phyloP scores from a whole-genome alignment of 139 green algal species.

The Chlamydomonas schloesseri region DNA sequence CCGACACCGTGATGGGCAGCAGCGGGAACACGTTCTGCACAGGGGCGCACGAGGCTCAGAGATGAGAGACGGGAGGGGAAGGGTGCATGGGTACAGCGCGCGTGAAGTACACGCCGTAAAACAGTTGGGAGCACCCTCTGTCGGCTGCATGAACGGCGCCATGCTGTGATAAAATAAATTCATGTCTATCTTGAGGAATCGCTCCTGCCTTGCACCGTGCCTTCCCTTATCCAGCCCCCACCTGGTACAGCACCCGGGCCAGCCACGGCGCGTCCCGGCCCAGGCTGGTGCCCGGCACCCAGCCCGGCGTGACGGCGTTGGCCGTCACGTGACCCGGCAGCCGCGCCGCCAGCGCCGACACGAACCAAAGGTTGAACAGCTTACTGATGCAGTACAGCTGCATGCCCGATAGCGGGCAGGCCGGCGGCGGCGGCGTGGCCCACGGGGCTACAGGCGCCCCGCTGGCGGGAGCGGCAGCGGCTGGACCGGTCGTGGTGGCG shows the following conservation, averaged over 20 bases:
- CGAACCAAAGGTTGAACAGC: slow-evolving; percentile 50
- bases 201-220: not conserved
- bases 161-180: not conserved
- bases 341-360: not conserved
- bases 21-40: slow-evolving; percentile 20
- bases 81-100: not conserved
- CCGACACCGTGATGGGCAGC: slow-evolving; percentile 4
- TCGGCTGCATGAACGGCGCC: too few species aligned
- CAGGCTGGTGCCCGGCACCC: slow-evolving; percentile 33
- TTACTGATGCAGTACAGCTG: slow-evolving; percentile 46
- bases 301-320: slow-evolving; percentile 44
- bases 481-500: too few species aligned
- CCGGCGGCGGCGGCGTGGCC: not conserved
- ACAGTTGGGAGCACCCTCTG: not conserved
- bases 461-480: too few species aligned
- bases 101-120: not conserved
- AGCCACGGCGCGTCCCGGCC: slow-evolving; percentile 17
- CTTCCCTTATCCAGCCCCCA: not conserved
- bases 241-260: not conserved
- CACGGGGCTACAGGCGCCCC: too few species aligned
- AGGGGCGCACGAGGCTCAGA: not conserved
- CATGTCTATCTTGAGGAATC: not conserved
- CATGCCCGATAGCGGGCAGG: not conserved
- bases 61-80: not conserved
- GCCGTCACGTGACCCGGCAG: not conserved